A percentile compares a stretch with the other conserved stretches of the same genome.
Evolutionary conservation across 805 yeast genomes (phyloP).

Genomic region (Metschnikowia drakensbergensis): DNA sequence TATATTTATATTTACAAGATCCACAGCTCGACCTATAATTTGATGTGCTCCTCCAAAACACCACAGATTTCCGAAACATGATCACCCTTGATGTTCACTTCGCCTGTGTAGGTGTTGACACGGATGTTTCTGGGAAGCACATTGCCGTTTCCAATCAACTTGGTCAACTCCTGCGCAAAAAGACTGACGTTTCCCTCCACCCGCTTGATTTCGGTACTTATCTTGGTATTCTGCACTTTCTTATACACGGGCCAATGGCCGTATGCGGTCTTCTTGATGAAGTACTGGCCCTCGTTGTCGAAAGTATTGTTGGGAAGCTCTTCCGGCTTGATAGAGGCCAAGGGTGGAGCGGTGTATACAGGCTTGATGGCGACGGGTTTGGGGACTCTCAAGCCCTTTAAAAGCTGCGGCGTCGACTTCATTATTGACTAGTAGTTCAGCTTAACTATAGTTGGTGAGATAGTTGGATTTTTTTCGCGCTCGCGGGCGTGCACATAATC

Average conservation of each 20-base stretch:
- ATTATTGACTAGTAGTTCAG: constrained; percentile 12
- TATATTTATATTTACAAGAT: constrained; percentile 1
- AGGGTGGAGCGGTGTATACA: constrained; percentile 27
- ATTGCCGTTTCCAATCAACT: constrained; percentile 20
- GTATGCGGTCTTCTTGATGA: constrained; percentile 47
- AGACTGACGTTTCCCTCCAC: constrained; percentile 65
- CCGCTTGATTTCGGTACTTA: constrained; percentile 70
- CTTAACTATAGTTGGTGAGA: background rate
- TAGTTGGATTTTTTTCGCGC: background rate
- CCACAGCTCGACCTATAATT: background rate
- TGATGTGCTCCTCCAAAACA: constrained; percentile 21
- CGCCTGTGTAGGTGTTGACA: constrained; percentile 32
- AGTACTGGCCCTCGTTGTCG: constrained; percentile 35
- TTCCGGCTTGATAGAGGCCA: constrained; percentile 16
- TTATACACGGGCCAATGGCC: constrained; percentile 83
- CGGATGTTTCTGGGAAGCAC: constrained; percentile 31
- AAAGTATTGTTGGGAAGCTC: constrained; percentile 26
- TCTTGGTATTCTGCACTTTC: constrained; percentile 59
- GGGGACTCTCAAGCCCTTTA: constrained; percentile 25
- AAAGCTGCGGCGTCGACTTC: constrained; percentile 23
- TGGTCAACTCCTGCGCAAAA: constrained; percentile 63
- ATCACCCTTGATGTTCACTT: constrained; percentile 41
- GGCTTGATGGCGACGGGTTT: constrained; percentile 15
- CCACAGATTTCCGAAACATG: constrained; percentile 28
- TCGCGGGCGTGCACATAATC: background rate